Evolutionary conservation across 768 basidiomycete genomes (phyloP).

Genomic region (Rubroboletus pulcherrimus): DNA sequence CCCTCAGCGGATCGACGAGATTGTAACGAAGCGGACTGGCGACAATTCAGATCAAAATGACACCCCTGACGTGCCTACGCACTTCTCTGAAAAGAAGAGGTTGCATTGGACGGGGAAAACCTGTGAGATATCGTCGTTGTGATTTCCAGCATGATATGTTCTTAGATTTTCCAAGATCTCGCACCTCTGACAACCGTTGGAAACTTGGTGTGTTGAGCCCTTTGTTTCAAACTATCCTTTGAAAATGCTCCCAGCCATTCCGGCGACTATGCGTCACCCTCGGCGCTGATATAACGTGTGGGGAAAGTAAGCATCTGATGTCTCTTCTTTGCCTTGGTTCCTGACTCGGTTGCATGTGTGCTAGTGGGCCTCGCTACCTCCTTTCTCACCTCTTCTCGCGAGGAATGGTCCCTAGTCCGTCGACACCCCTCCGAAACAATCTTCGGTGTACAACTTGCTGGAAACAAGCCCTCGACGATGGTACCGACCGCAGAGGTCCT

Average conservation of each 20-base stretch:
- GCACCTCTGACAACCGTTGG: slow-evolving; percentile 93
- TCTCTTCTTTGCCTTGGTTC: background rate
- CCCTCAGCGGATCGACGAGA: slow-evolving; percentile 5
- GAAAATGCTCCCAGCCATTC: slow-evolving; percentile 63
- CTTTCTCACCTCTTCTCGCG: slow-evolving; percentile 81
- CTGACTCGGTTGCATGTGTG: background rate
- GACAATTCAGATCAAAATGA: slow-evolving; percentile 41
- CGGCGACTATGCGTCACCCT: slow-evolving; percentile 80
- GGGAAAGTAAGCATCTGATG: slow-evolving; percentile 62
- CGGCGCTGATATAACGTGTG: slow-evolving; percentile 93
- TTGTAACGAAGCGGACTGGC: slow-evolving; percentile 35
- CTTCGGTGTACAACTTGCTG: slow-evolving; percentile 93
- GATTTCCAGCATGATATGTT: slow-evolving; percentile 21
- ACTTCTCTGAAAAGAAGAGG: slow-evolving; percentile 81
- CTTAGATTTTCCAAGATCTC: slow-evolving; percentile 41
- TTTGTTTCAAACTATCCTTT: background rate
- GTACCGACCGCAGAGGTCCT: slow-evolving; percentile 82
- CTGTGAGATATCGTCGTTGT: slow-evolving; percentile 45
- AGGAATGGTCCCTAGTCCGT: slow-evolving; percentile 92
- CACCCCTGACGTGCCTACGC: slow-evolving; percentile 63
- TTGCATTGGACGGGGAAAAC: slow-evolving; percentile 84
- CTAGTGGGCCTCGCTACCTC: slow-evolving; percentile 91
- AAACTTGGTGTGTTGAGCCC: slow-evolving; percentile 59
- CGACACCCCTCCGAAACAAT: slow-evolving; percentile 81
- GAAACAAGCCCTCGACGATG: slow-evolving; percentile 76